Percentiles rank a stretch among this genome's conserved stretches.
phyloP scores from a whole-genome alignment of 495 filamentous ascomycete genomes.

The Penicillium malachiteum region DNA sequence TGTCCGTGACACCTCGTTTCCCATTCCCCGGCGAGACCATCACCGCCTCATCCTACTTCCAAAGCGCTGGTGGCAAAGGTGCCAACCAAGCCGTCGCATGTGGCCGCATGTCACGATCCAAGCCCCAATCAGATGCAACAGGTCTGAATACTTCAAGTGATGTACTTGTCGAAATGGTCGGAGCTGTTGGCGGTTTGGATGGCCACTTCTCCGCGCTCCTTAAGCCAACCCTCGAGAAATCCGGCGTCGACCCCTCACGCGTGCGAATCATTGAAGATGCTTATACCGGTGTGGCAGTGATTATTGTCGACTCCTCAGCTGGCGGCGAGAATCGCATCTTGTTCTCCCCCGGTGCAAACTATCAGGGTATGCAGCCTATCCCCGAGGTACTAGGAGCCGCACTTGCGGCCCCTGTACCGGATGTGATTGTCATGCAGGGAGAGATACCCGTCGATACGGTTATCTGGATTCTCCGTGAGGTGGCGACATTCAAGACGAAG shows the following conservation, averaged over 20 bases:
- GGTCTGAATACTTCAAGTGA: conserved; percentile 32
- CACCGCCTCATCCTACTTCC: conserved; percentile 71
- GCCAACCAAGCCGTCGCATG: conserved; percentile 92
- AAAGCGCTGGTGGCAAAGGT: conserved; percentile 87
- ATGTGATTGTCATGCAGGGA: conserved; percentile 80
- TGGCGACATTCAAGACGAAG: conserved; percentile 33
- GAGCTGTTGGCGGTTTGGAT: conserved; percentile 68
- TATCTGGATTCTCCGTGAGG: conserved; percentile 56
- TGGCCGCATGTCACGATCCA: conserved; percentile 57
- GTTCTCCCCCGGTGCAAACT: conserved; percentile 78
- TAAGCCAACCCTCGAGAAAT: conserved; percentile 47
- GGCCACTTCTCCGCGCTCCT: conserved; percentile 41
- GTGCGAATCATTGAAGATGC: conserved; percentile 48
- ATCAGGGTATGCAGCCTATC: conserved; percentile 44
- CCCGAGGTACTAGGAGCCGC: conserved; percentile 41
- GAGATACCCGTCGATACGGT: conserved; percentile 79
- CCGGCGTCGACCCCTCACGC: conserved; percentile 62
- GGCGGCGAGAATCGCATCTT: conserved; percentile 88
- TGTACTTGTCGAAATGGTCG: conserved; percentile 74
- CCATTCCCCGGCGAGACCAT: conserved; percentile 85
- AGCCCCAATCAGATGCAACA: conserved; percentile 14
- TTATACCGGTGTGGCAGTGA: conserved; percentile 77
- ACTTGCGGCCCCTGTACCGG: conserved; percentile 44
- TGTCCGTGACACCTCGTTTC: conserved; percentile 79
- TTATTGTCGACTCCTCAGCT: conserved; percentile 76